phyloP scores from a whole-genome alignment of 352 stramenopile species.

The Globisporangium polare region DNA sequence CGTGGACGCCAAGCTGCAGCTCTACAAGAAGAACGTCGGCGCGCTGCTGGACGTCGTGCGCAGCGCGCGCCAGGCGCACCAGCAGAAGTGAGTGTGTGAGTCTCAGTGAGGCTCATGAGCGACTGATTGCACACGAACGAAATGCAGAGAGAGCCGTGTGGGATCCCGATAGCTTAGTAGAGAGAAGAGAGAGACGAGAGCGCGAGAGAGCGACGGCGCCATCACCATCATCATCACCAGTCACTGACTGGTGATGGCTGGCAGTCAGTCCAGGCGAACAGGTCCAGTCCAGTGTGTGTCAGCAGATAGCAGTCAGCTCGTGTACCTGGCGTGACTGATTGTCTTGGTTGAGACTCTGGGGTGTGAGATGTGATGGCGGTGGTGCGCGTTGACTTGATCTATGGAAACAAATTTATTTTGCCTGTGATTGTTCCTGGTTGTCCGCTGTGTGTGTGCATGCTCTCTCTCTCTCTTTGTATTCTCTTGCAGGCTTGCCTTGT shows the following conservation, averaged over 20 bases:
- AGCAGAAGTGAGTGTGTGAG: slow-evolving; percentile 37
- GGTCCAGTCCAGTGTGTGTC: not conserved
- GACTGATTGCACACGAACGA: not conserved
- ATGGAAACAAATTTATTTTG: slow-evolving; percentile 13
- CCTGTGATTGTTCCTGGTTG: not conserved
- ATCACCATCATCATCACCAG: not conserved
- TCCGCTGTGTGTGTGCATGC: not conserved
- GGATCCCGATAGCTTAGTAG: slow-evolving; percentile 11
- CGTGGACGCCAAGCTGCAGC: slow-evolving; percentile 83
- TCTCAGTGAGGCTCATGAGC: not conserved
- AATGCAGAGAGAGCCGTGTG: not conserved
- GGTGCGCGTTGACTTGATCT: slow-evolving; percentile 11
- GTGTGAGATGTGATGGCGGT: too few species aligned
- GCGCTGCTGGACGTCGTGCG: slow-evolving; percentile 84
- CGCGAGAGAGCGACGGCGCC: not conserved
- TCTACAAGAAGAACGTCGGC: slow-evolving; percentile 93
- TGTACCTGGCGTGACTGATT: too few species aligned
- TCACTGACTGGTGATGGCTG: too few species aligned
- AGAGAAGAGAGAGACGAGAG: slow-evolving; percentile 7
- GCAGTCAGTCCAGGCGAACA: not conserved
- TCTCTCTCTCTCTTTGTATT: too few species aligned
- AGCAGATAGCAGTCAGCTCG: not conserved
- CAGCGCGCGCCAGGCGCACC: slow-evolving; percentile 62
- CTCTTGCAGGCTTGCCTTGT: too few species aligned
- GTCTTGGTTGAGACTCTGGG: too few species aligned